Base-by-base conservation (phyloP, 1,139 yeast species). In the Yamadazyma dushanensis region DNA sequence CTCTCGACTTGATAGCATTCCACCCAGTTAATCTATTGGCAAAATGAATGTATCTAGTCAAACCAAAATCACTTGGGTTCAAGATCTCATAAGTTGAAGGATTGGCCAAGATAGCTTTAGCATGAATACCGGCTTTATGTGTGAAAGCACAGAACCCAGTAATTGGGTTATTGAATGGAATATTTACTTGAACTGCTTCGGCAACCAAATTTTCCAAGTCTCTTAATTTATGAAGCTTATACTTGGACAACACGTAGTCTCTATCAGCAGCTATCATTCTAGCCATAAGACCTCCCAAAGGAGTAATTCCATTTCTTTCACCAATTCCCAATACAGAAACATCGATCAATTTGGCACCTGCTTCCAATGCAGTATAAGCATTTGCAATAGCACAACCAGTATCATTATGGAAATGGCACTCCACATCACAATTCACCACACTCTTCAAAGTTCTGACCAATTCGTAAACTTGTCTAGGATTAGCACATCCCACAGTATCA, bases 121-220 rank as follows among this genome's bases (percentile, higher is more conserved):
- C 97, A 62, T 92, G 98, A 57, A 92, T 90, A 71, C 98, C 98
- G 38, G 98, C 98, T 77, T 92, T 92, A 76, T 92, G 98, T 39
- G 98, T 92, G 71, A 92, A 92, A 36, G 98, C 98, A 74, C 97
- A 92, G 83, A 92, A 92, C 38, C 98, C 98, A 33, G 98, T 92
- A 63, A 92, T 89, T 52, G 97, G 97, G 73, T 92, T 92, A 78
- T 92, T 92, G 76, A 92, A 92, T 44, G 98, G 98, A 57, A 92
- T 80, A 66, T 90, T 90, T 45, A 92, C 96, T 67, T 88, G 95
- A 38, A 92, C 97, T 20, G 97, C 95, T 48, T 90, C 96, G 36
- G 97, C 97, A 44, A 92, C 97, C 63, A 92, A 73, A 64, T 84
- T 88, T 68, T 92, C 98, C 59, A 92, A 75, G 58, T 92, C 97